Evolutionary conservation across 2,329 filamentous ascomycete species (phyloP), one percentile per base, ranked within the genome.

Genomic region (Aureobasidium sp.): DNA sequence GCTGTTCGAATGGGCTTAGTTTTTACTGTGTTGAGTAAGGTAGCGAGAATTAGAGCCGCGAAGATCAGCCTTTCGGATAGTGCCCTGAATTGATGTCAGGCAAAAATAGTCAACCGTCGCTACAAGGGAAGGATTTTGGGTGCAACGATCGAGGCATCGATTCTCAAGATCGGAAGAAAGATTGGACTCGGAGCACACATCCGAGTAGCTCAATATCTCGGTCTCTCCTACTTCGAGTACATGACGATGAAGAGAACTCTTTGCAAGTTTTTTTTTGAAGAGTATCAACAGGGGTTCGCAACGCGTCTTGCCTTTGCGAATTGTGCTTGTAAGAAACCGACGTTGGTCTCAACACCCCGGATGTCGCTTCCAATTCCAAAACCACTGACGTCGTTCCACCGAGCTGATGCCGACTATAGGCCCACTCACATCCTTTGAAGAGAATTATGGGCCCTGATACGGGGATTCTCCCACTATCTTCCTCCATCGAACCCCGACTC

Each of bases 391-490:
- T 59, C 56, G 29, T 59, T n/a, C 24, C 12, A 20, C 56, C 56
- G 56, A 59, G 34, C 56, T 41, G 44, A 12, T 39, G 56, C 56
- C 56, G 56, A 59, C 56, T 36, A 20, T 32, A 47, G 55, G n/a
- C 32, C 55, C 55, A 59, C 55, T 32, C 56, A 47, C 56, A 59
- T 50, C 44, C 56, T 50, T 41, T 41, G 32, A 48, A 50, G 17
- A 50, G 36, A 59, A 50, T 39, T 48, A 59, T 59, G 56, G 56
- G 44, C 44, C 52, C 26, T 59, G 32, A 29, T 59, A 59, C 56
- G 44, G 44, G 56, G 32, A 29, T 39, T 29, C 13, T 50, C 44
- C 32, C 34, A 37, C 29, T n/a, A 10, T 7, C 9, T 3, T 15
- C 47, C 53, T 17, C 9, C 41, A 46, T 26, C 53, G 52, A 46